Evolutionary conservation across 805 yeast species (phyloP).

Genomic region (Zygoascus biomembranicola): DNA sequence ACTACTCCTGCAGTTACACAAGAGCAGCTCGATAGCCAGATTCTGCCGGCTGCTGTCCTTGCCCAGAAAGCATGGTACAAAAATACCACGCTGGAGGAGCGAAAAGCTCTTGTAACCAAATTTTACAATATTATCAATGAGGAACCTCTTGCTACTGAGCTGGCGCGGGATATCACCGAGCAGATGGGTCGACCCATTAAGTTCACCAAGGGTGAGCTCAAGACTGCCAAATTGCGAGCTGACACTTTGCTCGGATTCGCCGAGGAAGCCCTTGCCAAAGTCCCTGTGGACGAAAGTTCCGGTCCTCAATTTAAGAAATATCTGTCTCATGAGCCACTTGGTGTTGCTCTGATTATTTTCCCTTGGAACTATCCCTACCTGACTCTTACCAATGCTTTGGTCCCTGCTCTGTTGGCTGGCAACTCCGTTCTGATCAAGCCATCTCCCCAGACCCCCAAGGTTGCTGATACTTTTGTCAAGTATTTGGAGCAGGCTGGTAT

Average conservation of each 20-base stretch:
- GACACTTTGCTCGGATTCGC: conserved; percentile 22
- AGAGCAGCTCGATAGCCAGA: conserved; percentile 13
- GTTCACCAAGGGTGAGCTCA: conserved; percentile 26
- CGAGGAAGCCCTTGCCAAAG: conserved; percentile 25
- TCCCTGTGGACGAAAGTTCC: conserved; percentile 22
- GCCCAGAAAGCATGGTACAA: conserved; percentile 23
- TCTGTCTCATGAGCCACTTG: conserved; percentile 64
- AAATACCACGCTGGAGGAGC: conserved; percentile 16
- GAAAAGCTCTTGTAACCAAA: conserved; percentile 21
- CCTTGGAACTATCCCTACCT: conserved; percentile 93
- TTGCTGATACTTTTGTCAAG: conserved; percentile 61
- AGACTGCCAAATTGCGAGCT: conserved; percentile 26
- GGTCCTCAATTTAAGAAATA: conserved; percentile 24
- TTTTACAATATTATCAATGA: conserved; percentile 20
- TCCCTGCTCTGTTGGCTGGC: conserved; percentile 82
- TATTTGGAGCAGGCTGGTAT: conserved; percentile 67
- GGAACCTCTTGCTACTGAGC: conserved; percentile 15
- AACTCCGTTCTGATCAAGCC: conserved; percentile 79
- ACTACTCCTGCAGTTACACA: conserved; percentile 21
- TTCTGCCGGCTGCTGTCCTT: conserved; percentile 17
- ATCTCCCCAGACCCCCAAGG: conserved; percentile 80
- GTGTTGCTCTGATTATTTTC: conserved; percentile 82
- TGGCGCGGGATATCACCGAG: conserved; percentile 25
- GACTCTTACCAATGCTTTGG: conserved; percentile 82
- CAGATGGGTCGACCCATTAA: conserved; percentile 31